Evolutionary conservation across 495 filamentous ascomycete species (phyloP), one percentile per base, ranked within the genome.

Genomic region (Penicillium daleae): DNA sequence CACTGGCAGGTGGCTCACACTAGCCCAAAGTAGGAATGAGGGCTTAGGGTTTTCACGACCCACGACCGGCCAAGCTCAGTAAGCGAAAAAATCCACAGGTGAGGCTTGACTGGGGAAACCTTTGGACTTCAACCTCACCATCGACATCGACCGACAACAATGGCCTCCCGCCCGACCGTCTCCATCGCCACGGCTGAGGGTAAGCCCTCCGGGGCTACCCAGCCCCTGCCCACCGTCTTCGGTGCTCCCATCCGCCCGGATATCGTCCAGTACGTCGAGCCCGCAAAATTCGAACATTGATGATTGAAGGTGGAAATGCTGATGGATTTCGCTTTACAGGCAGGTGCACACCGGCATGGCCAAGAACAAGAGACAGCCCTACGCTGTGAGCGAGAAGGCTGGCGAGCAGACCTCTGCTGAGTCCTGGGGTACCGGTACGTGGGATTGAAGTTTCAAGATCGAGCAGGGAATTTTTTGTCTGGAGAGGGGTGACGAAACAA

Each of bases 311-410:
- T 61, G 61, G 57, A 66, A 52, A 64, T 69, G 64, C 81, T 85
- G 69, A 86, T 67, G 60, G 62, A 60, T 66, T 56, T 56, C 17
- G 56, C 33, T 67, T 56, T 70, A 73, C 68, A 89, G 86, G 80
- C 81, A 83, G 63, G 95, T 98, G 73, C 95, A 99, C 86, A 93
- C 92, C 74, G 96, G 96, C 74, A 96, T 99, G 89, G 93, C 93
- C 76, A 99, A 97, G 90, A 99, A 99, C 88, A 97, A 96, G 89
- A 89, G 95, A 79, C 95, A 99, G 86, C 94, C 95, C 62, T 99
- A 99, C 82, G 89, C 95, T 73, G 95, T 99, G 86, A 97, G 92
- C 89, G 93, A 97, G 90, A 99, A 99, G 89, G 95, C 95, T 77
- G 95, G 95, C 83, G 96, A 99, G 82, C 95, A 99, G 82, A 99